phyloP scores from a whole-genome alignment of 2,329 filamentous ascomycete genomes.

The Sporothrix inflata region DNA sequence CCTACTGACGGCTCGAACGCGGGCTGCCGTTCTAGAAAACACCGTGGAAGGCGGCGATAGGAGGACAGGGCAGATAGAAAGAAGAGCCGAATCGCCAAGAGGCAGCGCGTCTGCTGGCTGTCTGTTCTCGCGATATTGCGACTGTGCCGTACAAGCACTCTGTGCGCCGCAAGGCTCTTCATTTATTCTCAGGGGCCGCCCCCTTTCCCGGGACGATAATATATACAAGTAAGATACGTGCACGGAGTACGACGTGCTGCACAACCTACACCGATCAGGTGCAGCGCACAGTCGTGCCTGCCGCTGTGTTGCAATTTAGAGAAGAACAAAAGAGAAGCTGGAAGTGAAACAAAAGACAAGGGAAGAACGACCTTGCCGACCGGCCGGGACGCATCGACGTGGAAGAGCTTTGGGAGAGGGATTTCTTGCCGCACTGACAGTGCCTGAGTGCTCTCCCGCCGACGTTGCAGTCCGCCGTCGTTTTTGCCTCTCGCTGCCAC shows the following conservation, averaged over 20 bases:
- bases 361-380: not conserved
- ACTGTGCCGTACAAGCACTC: not conserved
- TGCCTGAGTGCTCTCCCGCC: not conserved
- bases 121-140: constrained; percentile 6
- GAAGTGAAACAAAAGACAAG: not conserved
- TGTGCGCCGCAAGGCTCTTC: not conserved
- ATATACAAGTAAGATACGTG: not conserved
- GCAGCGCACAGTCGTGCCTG: not conserved
- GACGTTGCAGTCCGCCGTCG: constrained; percentile 13
- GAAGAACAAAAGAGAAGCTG: not conserved
- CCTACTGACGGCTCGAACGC: not conserved
- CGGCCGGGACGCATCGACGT: not conserved
- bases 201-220: not conserved
- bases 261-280: not conserved
- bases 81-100: constrained; percentile 8
- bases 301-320: not conserved
- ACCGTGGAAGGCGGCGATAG: constrained; percentile 4
- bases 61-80: not conserved
- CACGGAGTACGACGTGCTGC: not conserved
- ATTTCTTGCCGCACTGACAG: constrained; percentile 12
- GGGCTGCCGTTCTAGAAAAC: not conserved
- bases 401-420: not conserved
- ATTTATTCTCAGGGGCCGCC: constrained; percentile 15
- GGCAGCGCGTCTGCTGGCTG: not conserved
- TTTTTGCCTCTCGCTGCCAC: constrained; percentile 6